phyloP scores from a whole-genome alignment of 2,329 filamentous ascomycete genomes.

The Thermothelomyces thermophilus region DNA sequence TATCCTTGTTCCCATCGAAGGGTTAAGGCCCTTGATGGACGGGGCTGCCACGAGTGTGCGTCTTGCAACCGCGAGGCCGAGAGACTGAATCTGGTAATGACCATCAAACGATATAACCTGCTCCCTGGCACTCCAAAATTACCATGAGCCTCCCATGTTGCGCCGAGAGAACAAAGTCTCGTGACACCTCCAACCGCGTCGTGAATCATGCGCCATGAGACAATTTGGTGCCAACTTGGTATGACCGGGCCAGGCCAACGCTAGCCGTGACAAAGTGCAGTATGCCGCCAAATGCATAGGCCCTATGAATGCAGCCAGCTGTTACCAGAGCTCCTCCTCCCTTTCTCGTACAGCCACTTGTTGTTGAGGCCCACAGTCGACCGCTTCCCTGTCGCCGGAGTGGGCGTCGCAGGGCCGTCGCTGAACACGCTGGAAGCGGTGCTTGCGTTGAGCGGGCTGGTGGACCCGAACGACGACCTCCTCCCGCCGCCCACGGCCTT shows the following conservation, averaged over 20 bases:
- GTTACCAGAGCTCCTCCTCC: slow-evolving; percentile 49
- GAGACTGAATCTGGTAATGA: too few species aligned
- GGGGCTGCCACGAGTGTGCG: too few species aligned
- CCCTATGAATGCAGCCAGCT: slow-evolving; percentile 16
- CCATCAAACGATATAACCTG: too few species aligned
- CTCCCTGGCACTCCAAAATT: too few species aligned
- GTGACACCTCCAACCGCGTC: slow-evolving; percentile 31
- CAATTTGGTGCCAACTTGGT: not conserved
- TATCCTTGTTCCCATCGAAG: too few species aligned
- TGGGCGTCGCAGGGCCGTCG: slow-evolving; percentile 61
- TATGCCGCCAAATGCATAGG: not conserved
- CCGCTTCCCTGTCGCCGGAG: slow-evolving; percentile 58
- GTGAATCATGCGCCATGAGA: not conserved
- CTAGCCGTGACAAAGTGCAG: not conserved
- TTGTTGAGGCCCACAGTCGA: slow-evolving; percentile 76
- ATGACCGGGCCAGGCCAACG: not conserved
- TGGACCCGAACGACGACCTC: slow-evolving; percentile 56
- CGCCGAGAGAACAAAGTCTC: too few species aligned
- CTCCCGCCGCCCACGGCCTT: slow-evolving; percentile 46
- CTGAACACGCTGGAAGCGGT: slow-evolving; percentile 43
- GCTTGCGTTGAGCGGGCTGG: slow-evolving; percentile 46
- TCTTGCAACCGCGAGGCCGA: too few species aligned
- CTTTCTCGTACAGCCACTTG: slow-evolving; percentile 92
- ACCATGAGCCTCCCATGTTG: too few species aligned
- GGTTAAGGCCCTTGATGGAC: too few species aligned